phyloP scores from a whole-genome alignment of 495 filamentous ascomycete genomes.

The Chaetomium fimeti region DNA sequence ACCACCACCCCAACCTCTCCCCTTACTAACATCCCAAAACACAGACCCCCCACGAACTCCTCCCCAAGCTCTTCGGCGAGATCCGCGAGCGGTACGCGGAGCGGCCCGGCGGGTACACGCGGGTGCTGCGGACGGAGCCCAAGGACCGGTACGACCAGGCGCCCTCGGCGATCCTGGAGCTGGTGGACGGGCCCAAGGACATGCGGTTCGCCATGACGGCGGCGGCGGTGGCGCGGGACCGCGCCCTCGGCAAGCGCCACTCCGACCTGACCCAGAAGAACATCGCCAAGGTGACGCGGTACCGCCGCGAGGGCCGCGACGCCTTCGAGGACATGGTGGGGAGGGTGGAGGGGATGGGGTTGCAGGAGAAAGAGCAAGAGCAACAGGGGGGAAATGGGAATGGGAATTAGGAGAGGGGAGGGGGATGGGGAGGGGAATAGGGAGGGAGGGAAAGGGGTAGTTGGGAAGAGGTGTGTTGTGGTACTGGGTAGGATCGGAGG shows the following conservation, averaged over 20 bases:
- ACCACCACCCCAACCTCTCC: background rate
- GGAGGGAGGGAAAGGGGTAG: background rate
- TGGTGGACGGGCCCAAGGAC: constrained; percentile 93
- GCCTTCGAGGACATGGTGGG: constrained; percentile 70
- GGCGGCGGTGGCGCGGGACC: constrained; percentile 64
- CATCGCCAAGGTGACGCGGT: constrained; percentile 80
- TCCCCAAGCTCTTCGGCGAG: constrained; percentile 86
- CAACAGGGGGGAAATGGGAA: no score
- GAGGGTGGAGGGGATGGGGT: constrained; percentile 48
- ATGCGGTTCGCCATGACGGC: constrained; percentile 94
- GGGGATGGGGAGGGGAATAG: background rate
- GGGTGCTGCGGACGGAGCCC: constrained; percentile 82
- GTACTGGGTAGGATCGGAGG: background rate
- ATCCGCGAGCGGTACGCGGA: constrained; percentile 73
- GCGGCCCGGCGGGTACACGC: constrained; percentile 91
- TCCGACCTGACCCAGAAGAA: constrained; percentile 73
- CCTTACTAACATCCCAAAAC: background rate
- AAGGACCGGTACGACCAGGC: constrained; percentile 78
- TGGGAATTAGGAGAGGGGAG: background rate
- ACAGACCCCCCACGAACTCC: constrained; percentile 58
- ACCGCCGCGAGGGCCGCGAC: constrained; percentile 62
- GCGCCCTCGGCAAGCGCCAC: constrained; percentile 51
- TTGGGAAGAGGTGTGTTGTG: background rate
- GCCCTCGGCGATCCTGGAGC: constrained; percentile 85
- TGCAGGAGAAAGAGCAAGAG: no score